These are phyloP conservation scores for Venturia pyrina DNA, from an alignment of 2,329 filamentous ascomycete species.

Conservation along the genomic window DNA sequence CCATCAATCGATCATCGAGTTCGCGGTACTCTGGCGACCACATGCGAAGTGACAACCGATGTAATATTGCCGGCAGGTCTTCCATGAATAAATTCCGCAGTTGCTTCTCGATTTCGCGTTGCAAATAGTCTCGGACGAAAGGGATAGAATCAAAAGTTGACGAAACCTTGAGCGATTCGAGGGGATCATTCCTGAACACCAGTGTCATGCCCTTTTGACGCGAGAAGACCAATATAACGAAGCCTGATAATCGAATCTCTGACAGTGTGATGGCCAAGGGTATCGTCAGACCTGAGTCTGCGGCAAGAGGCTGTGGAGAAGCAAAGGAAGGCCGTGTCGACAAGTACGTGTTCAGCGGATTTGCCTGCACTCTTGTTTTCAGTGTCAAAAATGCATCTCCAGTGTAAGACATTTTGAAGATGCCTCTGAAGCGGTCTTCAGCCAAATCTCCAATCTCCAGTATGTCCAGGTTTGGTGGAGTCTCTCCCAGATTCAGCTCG, in stretches of 20 bases:
- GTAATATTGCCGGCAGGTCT: conserved; percentile 91
- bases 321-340: conserved; percentile 86
- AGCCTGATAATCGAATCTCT: conserved; percentile 89
- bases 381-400: conserved; percentile 93
- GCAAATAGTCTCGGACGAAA: conserved; percentile 93
- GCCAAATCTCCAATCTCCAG: conserved; percentile 95
- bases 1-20: conserved; percentile 42
- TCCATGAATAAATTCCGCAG: conserved; percentile 94
- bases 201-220: conserved; percentile 94
- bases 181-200: conserved; percentile 94
- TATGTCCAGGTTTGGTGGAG: conserved; percentile 91
- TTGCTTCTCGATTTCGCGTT: conserved; percentile 91
- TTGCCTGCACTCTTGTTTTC: conserved; percentile 93
- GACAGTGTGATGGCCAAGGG: conserved; percentile 95
- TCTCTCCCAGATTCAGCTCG: conserved; percentile 91
- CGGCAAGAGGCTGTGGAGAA: conserved; percentile 83
- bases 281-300: conserved; percentile 85
- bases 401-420: conserved; percentile 98
- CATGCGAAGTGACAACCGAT: conserved; percentile 75
- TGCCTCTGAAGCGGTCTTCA: conserved; percentile 92
- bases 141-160: conserved; percentile 99
- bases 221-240: conserved; percentile 96
- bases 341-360: conserved; percentile 92
- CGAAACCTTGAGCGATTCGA: conserved; percentile 95
- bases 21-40: conserved; percentile 82